Conservation (phyloP, 2,329 filamentous ascomycete genomes). For the Curvularia eragrostidis region DNA sequence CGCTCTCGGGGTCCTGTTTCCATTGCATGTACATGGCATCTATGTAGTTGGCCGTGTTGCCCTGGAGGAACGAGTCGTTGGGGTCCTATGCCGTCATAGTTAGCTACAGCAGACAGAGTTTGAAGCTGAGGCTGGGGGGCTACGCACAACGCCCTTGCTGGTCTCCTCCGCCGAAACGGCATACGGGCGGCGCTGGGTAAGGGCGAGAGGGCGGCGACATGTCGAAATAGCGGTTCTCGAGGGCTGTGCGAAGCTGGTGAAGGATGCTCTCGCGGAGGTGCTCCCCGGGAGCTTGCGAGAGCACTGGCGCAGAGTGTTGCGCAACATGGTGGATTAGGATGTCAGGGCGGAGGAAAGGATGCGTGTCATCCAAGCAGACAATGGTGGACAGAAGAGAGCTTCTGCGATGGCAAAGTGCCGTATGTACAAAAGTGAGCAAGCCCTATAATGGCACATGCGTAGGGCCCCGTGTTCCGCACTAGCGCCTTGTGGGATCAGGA, state of each 20-base stretch:
- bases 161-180: conserved; percentile 65
- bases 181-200: conserved; percentile 62
- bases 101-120: conserved; percentile 32
- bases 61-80: conserved; percentile 94
- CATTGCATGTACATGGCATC: conserved; percentile 99
- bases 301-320: conserved; percentile 70
- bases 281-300: conserved; percentile 67
- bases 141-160: conserved; percentile 66
- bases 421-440: conserved; percentile 23
- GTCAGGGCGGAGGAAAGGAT: conserved; percentile 25
- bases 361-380: conserved; percentile 43
- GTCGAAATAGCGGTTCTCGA: conserved; percentile 53
- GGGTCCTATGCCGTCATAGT: conserved; percentile 65
- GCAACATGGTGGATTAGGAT: conserved; percentile 67
- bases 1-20: conserved; percentile 90
- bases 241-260: conserved; percentile 50
- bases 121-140: conserved; percentile 14
- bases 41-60: conserved; percentile 97
- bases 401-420: conserved; percentile 27
- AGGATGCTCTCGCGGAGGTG: conserved; percentile 56
- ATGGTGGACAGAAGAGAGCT: conserved; percentile 28
- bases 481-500: conserved; percentile 21
- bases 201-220: conserved; percentile 56
- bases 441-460: conserved; percentile 22
- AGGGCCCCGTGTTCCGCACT: conserved; percentile 27